These are phyloP conservation scores for Vitis hybrid DNA, from an alignment of 177 flowering plant genomes.

Conservation along the genomic window DNA sequence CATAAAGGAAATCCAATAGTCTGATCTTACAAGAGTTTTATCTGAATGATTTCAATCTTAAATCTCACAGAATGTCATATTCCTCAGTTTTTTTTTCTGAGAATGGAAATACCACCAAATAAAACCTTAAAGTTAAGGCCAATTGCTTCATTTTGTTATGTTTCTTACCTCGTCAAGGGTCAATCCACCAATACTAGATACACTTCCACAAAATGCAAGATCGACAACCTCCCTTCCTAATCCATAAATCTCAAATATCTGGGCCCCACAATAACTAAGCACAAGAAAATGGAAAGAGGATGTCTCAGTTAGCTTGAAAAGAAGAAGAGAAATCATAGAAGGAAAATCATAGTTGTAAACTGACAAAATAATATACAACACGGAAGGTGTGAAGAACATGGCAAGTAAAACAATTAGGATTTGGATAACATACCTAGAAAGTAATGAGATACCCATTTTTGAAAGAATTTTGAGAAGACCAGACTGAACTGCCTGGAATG, in stretches of 20 bases:
- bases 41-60: no score
- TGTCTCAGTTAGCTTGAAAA: background rate
- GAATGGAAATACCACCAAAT: background rate
- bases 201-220: slow-evolving; percentile 90
- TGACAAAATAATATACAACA: background rate
- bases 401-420: background rate
- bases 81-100: background rate
- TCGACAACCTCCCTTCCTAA: slow-evolving; percentile 88
- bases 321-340: slow-evolving; percentile 6
- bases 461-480: slow-evolving; percentile 98
- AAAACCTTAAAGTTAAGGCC: background rate
- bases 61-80: background rate
- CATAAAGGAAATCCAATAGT: no score
- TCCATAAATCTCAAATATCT: slow-evolving; percentile 98
- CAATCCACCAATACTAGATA: slow-evolving; percentile 89
- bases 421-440: slow-evolving; percentile 68
- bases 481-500: slow-evolving; percentile 76
- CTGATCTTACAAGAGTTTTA: no score
- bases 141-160: background rate
- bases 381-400: background rate
- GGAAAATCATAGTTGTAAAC: background rate
- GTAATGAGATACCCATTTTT: slow-evolving; percentile 98
- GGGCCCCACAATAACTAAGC: slow-evolving; percentile 96
- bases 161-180: slow-evolving; percentile 84
- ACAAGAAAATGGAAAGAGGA: slow-evolving; percentile 19